phyloP scores from a whole-genome alignment of 2,329 filamentous ascomycete genomes.

The Claviceps africana region DNA sequence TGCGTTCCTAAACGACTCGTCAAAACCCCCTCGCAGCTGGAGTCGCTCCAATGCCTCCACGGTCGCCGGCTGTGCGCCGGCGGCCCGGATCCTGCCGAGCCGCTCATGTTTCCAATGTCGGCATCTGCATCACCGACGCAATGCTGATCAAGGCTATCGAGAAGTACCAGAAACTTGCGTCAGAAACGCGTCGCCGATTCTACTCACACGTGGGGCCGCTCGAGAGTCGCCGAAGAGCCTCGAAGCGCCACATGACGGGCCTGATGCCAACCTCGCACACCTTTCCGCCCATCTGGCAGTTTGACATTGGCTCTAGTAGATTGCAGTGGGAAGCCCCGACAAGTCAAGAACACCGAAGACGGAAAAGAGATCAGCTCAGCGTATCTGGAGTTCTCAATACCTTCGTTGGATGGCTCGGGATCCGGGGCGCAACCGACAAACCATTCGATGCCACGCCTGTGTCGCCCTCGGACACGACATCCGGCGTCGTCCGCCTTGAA shows the following conservation, averaged over 20 bases:
- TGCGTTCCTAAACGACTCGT: neutral
- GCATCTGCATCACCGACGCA: conserved; percentile 19
- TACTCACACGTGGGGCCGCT: conserved; percentile 38
- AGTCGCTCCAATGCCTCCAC: conserved; percentile 16
- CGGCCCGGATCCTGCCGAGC: conserved; percentile 11
- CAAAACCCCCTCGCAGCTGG: neutral
- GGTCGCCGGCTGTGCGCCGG: conserved; percentile 15
- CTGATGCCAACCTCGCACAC: conserved; percentile 26
- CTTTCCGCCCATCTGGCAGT: conserved; percentile 30
- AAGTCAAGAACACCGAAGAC: conserved; percentile 14
- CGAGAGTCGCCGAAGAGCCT: conserved; percentile 38
- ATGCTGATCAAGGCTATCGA: conserved; percentile 21
- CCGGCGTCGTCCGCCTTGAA: conserved; percentile 2
- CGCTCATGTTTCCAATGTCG: conserved; percentile 9
- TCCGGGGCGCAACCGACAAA: conserved; percentile 9
- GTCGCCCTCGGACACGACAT: neutral
- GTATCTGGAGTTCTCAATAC: conserved; percentile 12
- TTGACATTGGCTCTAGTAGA: conserved; percentile 29
- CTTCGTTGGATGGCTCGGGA: conserved; percentile 17
- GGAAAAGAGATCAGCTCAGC: conserved; percentile 10
- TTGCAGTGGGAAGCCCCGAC: conserved; percentile 41
- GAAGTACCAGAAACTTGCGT: conserved; percentile 13
- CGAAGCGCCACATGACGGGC: conserved; percentile 40
- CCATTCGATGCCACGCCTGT: conserved; percentile 8
- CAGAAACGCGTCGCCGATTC: conserved; percentile 14